These are phyloP conservation scores for Dendrostoma leiphaemia DNA, from an alignment of 2,329 filamentous ascomycete genomes.

Conservation along the genomic window DNA sequence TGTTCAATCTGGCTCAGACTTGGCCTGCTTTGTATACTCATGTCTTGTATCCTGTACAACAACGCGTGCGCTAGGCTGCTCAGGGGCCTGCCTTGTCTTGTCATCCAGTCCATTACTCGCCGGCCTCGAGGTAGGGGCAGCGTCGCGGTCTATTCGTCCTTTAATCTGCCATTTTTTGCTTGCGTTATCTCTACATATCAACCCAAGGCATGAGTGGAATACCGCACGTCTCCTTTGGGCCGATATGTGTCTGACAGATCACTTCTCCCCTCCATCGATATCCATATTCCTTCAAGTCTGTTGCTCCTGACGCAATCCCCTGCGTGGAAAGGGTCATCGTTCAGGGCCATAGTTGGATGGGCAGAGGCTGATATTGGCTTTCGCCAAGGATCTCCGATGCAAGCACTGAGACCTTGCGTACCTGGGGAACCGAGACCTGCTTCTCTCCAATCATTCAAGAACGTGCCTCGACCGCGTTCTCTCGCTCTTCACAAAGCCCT, in stretches of 20 bases:
- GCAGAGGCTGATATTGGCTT: conserved; percentile 5
- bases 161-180: conserved; percentile 16
- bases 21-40: background rate
- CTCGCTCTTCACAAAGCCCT: background rate
- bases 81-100: background rate
- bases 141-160: background rate
- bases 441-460: conserved; percentile 15
- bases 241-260: no score
- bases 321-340: no score
- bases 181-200: no score
- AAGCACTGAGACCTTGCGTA: background rate
- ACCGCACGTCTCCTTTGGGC: no score
- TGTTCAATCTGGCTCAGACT: background rate
- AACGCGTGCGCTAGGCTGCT: background rate
- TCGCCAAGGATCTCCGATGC: conserved; percentile 2
- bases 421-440: background rate
- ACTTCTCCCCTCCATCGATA: no score
- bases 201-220: no score
- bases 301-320: no score
- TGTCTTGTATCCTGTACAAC: background rate
- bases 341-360: no score
- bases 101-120: no score
- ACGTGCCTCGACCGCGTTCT: conserved; percentile 11
- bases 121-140: background rate
- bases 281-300: background rate